Evolutionary conservation across 306 rosid genomes (phyloP).

Genomic region (Cucurbita maxima): DNA sequence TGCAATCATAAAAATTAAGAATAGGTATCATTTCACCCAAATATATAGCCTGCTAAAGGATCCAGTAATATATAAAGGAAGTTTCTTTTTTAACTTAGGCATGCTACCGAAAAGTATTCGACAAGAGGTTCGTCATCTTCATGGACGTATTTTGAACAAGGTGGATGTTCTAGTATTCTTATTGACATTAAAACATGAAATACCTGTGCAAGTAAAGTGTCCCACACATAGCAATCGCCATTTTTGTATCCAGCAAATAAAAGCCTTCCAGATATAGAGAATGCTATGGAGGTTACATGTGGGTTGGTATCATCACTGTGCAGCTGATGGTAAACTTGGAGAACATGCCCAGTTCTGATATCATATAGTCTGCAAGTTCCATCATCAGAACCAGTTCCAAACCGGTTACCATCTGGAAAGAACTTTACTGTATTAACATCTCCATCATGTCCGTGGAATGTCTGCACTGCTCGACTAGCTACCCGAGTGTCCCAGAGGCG

Average conservation of each 20-base stretch:
- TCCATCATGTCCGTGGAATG: slow-evolving; percentile 74
- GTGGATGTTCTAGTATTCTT: neutral
- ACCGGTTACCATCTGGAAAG: slow-evolving; percentile 92
- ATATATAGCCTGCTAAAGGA: neutral
- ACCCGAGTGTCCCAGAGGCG: slow-evolving; percentile 99
- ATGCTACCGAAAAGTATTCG: neutral
- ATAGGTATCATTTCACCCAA: neutral
- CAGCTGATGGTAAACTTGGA: slow-evolving; percentile 59
- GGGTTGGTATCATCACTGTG: slow-evolving; percentile 40
- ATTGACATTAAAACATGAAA: neutral
- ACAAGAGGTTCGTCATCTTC: neutral
- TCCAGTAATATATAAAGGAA: neutral
- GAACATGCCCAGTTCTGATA: slow-evolving; percentile 90
- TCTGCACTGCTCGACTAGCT: slow-evolving; percentile 88
- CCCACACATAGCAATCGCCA: slow-evolving; percentile 83
- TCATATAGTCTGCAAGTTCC: slow-evolving; percentile 93
- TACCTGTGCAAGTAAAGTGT: slow-evolving; percentile 86
- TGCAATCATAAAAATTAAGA: slow-evolving; percentile 12
- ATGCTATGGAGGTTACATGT: slow-evolving; percentile 71
- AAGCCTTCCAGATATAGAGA: slow-evolving; percentile 94
- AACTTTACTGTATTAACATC: slow-evolving; percentile 81
- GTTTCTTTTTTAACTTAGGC: neutral
- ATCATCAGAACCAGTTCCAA: slow-evolving; percentile 96
- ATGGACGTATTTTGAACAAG: neutral
- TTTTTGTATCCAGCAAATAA: slow-evolving; percentile 83